phyloP scores from a whole-genome alignment of 768 basidiomycete genomes.

The Tulasnella sp. region DNA sequence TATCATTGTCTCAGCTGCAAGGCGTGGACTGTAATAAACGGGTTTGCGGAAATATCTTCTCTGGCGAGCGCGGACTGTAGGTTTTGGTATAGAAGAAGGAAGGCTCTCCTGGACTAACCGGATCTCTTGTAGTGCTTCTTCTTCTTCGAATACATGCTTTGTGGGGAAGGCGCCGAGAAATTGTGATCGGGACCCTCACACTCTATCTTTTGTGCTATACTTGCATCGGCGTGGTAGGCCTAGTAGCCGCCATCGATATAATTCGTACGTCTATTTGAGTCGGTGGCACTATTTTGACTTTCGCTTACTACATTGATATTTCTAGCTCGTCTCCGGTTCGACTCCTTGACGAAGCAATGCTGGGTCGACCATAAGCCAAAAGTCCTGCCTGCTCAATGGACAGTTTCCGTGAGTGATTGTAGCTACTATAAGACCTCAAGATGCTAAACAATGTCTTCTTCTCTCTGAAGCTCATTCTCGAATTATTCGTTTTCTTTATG shows the following conservation, averaged over 20 bases:
- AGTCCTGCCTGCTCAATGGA: slow-evolving; percentile 4
- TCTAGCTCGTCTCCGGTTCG: background rate
- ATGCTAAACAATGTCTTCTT: background rate
- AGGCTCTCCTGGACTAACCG: background rate
- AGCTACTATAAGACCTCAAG: background rate
- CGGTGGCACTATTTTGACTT: background rate
- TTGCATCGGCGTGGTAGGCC: background rate
- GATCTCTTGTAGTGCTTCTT: background rate
- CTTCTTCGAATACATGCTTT: slow-evolving; percentile 18
- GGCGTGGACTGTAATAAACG: background rate
- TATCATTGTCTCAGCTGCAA: no score
- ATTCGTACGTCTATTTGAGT: background rate
- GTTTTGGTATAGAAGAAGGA: background rate
- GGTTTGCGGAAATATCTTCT: slow-evolving; percentile 4
- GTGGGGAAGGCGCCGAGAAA: slow-evolving; percentile 7
- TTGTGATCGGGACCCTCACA: background rate
- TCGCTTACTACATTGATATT: background rate
- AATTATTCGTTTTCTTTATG: slow-evolving; percentile 24
- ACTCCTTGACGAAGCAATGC: slow-evolving; percentile 5
- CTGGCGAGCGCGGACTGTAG: background rate
- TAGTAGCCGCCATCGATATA: background rate
- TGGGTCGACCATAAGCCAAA: background rate
- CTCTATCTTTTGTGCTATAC: slow-evolving; percentile 14
- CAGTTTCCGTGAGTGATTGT: background rate
- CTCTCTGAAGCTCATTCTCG: background rate